Evolutionary conservation across 176 grass and related monocot species (phyloP), one percentile per base, ranked within the genome.

Genomic region (Ensete glaucum): DNA sequence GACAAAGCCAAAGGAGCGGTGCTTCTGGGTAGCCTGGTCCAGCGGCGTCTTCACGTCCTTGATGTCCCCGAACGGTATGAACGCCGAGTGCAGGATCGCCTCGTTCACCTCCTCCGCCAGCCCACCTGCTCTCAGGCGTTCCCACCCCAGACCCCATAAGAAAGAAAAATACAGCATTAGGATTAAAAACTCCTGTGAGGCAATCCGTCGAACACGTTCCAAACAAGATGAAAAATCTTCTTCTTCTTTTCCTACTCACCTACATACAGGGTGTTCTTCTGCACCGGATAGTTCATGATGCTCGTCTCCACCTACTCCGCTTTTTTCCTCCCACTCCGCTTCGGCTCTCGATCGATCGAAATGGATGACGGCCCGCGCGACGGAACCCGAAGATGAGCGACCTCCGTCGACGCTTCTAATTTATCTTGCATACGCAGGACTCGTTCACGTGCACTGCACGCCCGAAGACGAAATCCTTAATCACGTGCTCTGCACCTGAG

Each of bases 11-110:
- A 99, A 99, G 60, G 95, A 94, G 68, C 93, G 85, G 86, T 99
- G 90, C 90, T 99, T 99, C 88, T 99, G 88, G 57, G 95, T 94
- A 49, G 95, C 84, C 84, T 89, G 90, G 85, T 99, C 95, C 4
- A 99, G 88, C 73, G 95, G 95, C 59, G 90, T 99, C 84, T 99
- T 99, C 23, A 99, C 95, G 64, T 99, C 95, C 88, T 99, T 99
- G 63, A 99, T 81, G 84, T 99, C 95, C 14, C 90, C 95, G 81
- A 99, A 99, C n/a, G 95, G 90, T 67, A 99, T 87, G 69, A 99
- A 99, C 15, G 95, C 90, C 3, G 95, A 86, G 75, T 99, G 95
- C 76, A 99, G 84, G 72, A 91, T 89, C 82, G 90, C 85, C 84
- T 99, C 95, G 78, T 99, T 86, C 74, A 99, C 90, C 82, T 94